These are phyloP conservation scores for Orbilia ellipsospora DNA, from an alignment of 2,329 filamentous ascomycete species.

Conservation along the genomic window DNA sequence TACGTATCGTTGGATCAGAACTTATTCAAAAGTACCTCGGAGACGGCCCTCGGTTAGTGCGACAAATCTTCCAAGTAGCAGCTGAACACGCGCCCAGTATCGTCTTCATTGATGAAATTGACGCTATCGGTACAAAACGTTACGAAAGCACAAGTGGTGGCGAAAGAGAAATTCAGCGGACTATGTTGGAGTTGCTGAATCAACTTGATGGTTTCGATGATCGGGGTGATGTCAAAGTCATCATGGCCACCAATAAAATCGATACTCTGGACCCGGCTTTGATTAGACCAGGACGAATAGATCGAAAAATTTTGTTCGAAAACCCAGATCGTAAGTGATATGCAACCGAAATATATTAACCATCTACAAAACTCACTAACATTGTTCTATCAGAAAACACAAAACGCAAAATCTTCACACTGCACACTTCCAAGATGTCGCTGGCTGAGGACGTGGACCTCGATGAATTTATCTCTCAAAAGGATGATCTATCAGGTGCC, in stretches of 20 bases:
- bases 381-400: conserved; percentile 75
- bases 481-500: conserved; percentile 95
- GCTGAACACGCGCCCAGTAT: conserved; percentile 96
- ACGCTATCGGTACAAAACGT: conserved; percentile 97
- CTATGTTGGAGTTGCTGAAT: conserved; percentile 97
- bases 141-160: conserved; percentile 98
- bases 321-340: conserved; percentile 73
- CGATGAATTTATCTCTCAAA: conserved; percentile 97
- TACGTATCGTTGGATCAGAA: conserved; percentile 96
- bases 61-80: conserved; percentile 89
- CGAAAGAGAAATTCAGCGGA: conserved; percentile 96
- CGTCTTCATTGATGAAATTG: conserved; percentile 99
- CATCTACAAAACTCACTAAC: conserved; percentile 5
- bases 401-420: conserved; percentile 95
- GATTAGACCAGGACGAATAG: conserved; percentile 96
- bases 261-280: conserved; percentile 95
- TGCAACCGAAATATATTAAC: not conserved
- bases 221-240: conserved; percentile 97
- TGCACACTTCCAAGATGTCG: conserved; percentile 99
- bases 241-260: conserved; percentile 99
- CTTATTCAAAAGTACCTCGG: conserved; percentile 98
- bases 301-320: conserved; percentile 91
- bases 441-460: conserved; percentile 96
- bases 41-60: conserved; percentile 91
- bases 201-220: conserved; percentile 99